Conservation (phyloP, 176 grass and related monocot genomes). For the Cocos nucifera region DNA sequence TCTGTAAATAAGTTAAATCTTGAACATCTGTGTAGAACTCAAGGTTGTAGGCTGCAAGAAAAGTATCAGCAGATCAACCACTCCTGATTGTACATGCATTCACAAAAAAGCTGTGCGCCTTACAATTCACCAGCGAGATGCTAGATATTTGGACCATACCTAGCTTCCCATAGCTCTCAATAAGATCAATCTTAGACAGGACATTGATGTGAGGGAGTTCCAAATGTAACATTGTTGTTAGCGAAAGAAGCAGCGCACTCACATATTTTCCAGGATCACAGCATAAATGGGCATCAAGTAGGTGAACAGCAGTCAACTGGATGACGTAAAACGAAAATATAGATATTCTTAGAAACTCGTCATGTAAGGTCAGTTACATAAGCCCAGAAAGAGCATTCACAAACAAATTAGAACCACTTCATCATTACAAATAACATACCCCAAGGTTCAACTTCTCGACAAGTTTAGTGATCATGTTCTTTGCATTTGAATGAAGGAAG, state of each 20-base stretch:
- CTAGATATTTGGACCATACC: conserved; percentile 27
- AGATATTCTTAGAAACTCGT: conserved; percentile 5
- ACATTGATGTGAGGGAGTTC: conserved; percentile 91
- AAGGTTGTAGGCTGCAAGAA: conserved; percentile 78
- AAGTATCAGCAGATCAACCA: neutral
- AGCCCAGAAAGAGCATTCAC: too few relatives aligned
- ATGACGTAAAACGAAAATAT: conserved; percentile 16
- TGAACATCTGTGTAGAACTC: conserved; percentile 94
- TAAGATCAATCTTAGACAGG: conserved; percentile 94
- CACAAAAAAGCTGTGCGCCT: neutral
- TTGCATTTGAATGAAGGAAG: conserved; percentile 90
- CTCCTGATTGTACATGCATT: too few relatives aligned
- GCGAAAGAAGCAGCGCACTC: conserved; percentile 85
- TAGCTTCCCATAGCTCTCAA: conserved; percentile 83
- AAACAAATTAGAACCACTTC: neutral
- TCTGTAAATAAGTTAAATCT: conserved; percentile 77
- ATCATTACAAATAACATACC: conserved; percentile 31
- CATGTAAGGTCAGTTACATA: neutral
- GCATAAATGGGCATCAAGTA: conserved; percentile 89
- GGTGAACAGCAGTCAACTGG: conserved; percentile 73
- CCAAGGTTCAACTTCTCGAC: conserved; percentile 74
- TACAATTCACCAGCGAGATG: neutral
- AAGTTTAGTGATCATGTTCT: conserved; percentile 54
- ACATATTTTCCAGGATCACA: conserved; percentile 99
- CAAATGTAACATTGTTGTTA: conserved; percentile 88